Conservation (phyloP, 345 rosid genomes). For the Salix dunnii region DNA sequence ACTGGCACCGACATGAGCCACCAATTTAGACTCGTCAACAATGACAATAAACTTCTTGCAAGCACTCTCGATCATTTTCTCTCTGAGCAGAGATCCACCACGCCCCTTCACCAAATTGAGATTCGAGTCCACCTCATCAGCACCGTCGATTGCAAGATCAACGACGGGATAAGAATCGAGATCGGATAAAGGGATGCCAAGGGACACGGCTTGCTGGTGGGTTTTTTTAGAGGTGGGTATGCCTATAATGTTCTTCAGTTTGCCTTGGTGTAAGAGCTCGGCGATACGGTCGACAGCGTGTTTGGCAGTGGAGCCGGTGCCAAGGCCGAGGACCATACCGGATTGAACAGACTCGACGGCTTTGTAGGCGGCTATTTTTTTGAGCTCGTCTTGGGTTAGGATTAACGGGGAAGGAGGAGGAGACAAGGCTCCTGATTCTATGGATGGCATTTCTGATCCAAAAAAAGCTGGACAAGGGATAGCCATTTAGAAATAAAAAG, state of each 20-base stretch:
- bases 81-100: constrained; percentile 86
- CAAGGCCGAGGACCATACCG: constrained; percentile 97
- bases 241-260: constrained; percentile 62
- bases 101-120: constrained; percentile 88
- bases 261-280: constrained; percentile 66
- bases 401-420: constrained; percentile 26
- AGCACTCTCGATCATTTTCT: constrained; percentile 91
- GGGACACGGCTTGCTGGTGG: constrained; percentile 69
- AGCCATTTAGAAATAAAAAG: constrained; percentile 35
- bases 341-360: constrained; percentile 91
- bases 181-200: constrained; percentile 77
- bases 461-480: constrained; percentile 24
- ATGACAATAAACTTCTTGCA: constrained; percentile 70
- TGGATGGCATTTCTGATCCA: constrained; percentile 20
- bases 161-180: constrained; percentile 65
- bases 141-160: constrained; percentile 93
- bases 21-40: constrained; percentile 68
- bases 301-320: constrained; percentile 94
- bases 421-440: background rate
- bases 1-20: constrained; percentile 61
- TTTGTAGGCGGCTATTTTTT: constrained; percentile 75
- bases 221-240: constrained; percentile 83
- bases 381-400: constrained; percentile 73
- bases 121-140: constrained; percentile 83
- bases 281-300: constrained; percentile 94